A percentile compares a stretch with the other conserved stretches of the same genome.
Conservation (phyloP, 192 early-diverging fungal species). For the Kickxella alabastrina region DNA sequence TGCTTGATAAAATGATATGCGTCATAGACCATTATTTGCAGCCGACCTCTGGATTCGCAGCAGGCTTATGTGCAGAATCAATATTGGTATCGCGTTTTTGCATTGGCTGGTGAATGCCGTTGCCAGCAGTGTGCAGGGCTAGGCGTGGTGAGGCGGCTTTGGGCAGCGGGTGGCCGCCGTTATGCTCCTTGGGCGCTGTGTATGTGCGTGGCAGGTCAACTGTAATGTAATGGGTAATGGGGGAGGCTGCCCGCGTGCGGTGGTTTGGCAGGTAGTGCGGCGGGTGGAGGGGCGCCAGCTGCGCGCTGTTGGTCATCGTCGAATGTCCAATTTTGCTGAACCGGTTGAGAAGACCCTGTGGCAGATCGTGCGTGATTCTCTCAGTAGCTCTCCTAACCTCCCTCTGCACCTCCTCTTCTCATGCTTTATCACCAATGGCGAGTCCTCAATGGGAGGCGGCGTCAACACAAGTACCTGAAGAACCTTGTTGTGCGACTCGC, state of each 20-base stretch:
- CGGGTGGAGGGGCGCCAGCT: conserved; percentile 7
- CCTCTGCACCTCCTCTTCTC: conserved; percentile 10
- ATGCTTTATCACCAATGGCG: conserved; percentile 30
- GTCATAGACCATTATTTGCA: conserved; percentile 48
- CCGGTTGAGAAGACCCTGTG: conserved; percentile 19
- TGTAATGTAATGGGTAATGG: conserved; percentile 37
- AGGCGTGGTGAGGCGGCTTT: conserved; percentile 8
- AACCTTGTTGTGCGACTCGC: conserved; percentile 46
- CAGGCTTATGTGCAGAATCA: neutral
- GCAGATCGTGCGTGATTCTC: conserved; percentile 17
- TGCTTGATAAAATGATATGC: conserved; percentile 51
- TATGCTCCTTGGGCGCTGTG: conserved; percentile 40
- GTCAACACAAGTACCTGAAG: conserved; percentile 33
- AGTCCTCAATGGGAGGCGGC: conserved; percentile 45
- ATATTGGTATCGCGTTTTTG: too few species aligned
- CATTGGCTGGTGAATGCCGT: too few species aligned
- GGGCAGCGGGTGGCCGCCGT: conserved; percentile 24
- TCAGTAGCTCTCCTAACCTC: conserved; percentile 16
- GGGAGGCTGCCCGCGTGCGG: conserved; percentile 15
- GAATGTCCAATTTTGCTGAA: conserved; percentile 21
- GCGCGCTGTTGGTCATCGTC: conserved; percentile 19
- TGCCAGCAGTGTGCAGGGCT: conserved; percentile 7
- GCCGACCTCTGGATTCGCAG: neutral
- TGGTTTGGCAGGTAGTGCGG: conserved; percentile 29
- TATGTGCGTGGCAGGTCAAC: conserved; percentile 37